phyloP scores from a whole-genome alignment of 768 basidiomycete species.

The Pleurotus sapidus region DNA sequence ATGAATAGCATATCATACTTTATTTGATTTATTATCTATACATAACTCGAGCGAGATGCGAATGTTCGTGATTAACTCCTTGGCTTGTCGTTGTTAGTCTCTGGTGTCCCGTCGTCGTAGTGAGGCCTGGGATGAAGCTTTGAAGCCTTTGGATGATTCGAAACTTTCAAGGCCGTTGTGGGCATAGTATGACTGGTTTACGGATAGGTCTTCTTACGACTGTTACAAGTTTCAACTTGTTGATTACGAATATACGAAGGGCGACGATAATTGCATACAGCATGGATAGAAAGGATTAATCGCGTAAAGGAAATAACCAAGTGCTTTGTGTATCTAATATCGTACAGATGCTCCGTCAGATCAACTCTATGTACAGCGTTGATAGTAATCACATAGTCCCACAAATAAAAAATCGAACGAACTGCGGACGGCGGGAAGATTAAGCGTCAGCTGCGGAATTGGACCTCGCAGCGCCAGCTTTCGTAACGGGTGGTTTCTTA shows the following conservation, averaged over 20 bases:
- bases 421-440: not conserved
- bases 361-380: constrained; percentile 3
- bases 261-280: not conserved
- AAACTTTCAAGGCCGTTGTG: no score
- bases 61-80: no score
- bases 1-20: constrained; percentile 16
- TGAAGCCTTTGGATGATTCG: no score
- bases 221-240: no score
- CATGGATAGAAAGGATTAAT: not conserved
- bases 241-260: no score
- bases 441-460: constrained; percentile 9
- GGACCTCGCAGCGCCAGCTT: constrained; percentile 13
- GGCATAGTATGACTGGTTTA: no score
- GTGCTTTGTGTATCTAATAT: constrained; percentile 8
- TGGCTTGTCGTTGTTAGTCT: no score
- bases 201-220: no score
- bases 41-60: no score
- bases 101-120: no score
- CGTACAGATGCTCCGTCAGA: constrained; percentile 6
- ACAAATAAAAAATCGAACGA: not conserved
- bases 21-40: not conserved
- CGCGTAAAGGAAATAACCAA: constrained; percentile 11
- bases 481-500: constrained; percentile 27
- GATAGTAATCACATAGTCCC: constrained; percentile 1
- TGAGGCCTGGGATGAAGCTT: no score